phyloP scores from a whole-genome alignment of 1,139 yeast genomes.

The Pichia sorboxylosa region DNA sequence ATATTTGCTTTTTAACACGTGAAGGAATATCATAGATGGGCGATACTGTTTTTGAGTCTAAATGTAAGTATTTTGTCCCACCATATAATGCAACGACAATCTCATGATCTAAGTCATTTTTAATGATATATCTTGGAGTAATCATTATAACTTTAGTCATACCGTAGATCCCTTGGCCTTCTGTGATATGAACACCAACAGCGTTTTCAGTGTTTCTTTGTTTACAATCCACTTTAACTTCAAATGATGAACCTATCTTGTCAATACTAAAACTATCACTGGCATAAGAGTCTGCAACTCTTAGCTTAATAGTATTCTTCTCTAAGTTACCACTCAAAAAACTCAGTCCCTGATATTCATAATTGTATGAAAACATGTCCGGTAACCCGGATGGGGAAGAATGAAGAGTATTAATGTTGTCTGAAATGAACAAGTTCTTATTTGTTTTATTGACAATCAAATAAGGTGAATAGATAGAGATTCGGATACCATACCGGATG shows the following conservation, averaged over 20 bases:
- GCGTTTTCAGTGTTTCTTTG: conserved; percentile 58
- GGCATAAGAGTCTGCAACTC: conserved; percentile 63
- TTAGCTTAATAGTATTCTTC: conserved; percentile 57
- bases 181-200: conserved; percentile 63
- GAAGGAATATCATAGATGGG: conserved; percentile 61
- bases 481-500: conserved; percentile 43
- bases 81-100: conserved; percentile 65
- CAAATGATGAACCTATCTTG: conserved; percentile 76
- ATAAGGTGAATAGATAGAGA: conserved; percentile 77
- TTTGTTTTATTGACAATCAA: conserved; percentile 74
- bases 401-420: conserved; percentile 39
- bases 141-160: conserved; percentile 68
- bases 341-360: conserved; percentile 30
- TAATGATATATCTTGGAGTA: conserved; percentile 71
- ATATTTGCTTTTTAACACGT: conserved; percentile 39
- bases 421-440: conserved; percentile 46
- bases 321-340: conserved; percentile 25
- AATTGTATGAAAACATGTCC: conserved; percentile 67
- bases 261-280: conserved; percentile 75
- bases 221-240: conserved; percentile 46
- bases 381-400: conserved; percentile 33
- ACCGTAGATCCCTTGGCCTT: conserved; percentile 81
- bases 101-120: conserved; percentile 47
- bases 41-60: conserved; percentile 37
- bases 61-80: conserved; percentile 33